These are phyloP conservation scores for Leishmania braziliensis DNA, from an alignment of 208 protist genomes.

Conservation along the genomic window DNA sequence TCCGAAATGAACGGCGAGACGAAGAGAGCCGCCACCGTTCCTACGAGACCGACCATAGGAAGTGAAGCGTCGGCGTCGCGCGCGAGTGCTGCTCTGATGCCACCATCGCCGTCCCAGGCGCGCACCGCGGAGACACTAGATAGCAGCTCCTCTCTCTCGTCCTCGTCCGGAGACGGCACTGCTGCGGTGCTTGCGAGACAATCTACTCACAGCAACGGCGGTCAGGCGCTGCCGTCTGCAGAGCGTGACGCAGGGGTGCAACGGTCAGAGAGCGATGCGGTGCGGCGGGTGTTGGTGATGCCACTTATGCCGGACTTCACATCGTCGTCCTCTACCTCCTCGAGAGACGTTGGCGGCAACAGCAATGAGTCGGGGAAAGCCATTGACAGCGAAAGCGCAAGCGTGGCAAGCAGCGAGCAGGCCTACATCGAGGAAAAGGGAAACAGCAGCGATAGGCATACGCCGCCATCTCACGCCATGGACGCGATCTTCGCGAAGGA, in stretches of 20 bases:
- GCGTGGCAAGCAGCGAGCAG: background rate
- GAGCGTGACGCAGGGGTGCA: background rate
- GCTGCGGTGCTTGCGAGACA: background rate
- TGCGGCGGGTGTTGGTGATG: background rate
- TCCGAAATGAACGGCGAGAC: constrained; percentile 23
- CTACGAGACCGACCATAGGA: constrained; percentile 5
- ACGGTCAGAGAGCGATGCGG: background rate
- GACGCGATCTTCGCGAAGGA: background rate
- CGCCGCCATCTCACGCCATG: background rate
- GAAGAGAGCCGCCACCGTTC: constrained; percentile 13
- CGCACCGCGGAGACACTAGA: background rate
- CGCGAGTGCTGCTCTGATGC: constrained; percentile 22
- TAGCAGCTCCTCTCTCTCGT: background rate
- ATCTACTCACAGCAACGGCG: background rate
- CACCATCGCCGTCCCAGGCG: constrained; percentile 31
- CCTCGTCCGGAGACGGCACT: background rate
- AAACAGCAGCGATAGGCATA: background rate
- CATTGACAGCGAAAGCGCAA: background rate
- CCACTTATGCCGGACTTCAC: background rate
- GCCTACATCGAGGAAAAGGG: background rate
- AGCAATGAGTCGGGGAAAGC: background rate
- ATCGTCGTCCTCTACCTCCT: background rate
- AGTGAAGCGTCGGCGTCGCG: constrained; percentile 17
- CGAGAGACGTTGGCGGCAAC: background rate
- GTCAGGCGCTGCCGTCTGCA: too few relatives aligned